Conservation (phyloP, 805 yeast genomes). For the Candida xyloterini region DNA sequence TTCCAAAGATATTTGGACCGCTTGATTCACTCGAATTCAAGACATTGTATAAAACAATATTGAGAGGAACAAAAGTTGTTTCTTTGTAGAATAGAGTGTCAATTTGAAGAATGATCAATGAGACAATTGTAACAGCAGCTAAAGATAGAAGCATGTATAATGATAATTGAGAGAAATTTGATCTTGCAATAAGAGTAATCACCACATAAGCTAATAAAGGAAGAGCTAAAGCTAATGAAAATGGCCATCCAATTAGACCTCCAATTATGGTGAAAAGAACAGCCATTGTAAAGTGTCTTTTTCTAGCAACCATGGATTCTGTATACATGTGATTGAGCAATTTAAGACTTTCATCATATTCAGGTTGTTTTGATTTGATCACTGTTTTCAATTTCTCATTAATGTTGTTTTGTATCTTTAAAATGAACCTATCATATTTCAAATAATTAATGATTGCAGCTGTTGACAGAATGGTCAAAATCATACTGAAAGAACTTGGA, state of each 20-base stretch:
- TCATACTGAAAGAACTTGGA: constrained; percentile 78
- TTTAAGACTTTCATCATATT: constrained; percentile 17
- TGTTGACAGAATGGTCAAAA: constrained; percentile 44
- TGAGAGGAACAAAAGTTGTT: constrained; percentile 68
- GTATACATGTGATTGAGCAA: constrained; percentile 17
- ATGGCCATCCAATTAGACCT: constrained; percentile 91
- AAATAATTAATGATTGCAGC: constrained; percentile 38
- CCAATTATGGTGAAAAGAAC: constrained; percentile 54
- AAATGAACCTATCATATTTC: constrained; percentile 22
- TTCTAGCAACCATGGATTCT: constrained; percentile 18
- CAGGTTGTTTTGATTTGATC: constrained; percentile 12
- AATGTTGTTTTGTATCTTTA: constrained; percentile 17
- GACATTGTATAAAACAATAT: constrained; percentile 82
- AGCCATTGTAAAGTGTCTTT: constrained; percentile 29
- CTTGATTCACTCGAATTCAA: constrained; percentile 58
- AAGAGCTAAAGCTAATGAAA: constrained; percentile 58
- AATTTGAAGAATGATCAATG: constrained; percentile 29
- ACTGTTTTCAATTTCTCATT: constrained; percentile 15
- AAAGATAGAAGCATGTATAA: constrained; percentile 20
- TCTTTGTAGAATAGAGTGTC: constrained; percentile 65
- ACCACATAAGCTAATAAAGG: constrained; percentile 50
- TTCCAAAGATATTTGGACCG: constrained; percentile 91
- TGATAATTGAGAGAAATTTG: constrained; percentile 3
- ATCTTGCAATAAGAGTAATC: constrained; percentile 12
- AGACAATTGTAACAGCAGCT: constrained; percentile 16